Evolutionary conservation across 2,329 filamentous ascomycete genomes (phyloP), one percentile per base, ranked within the genome.

Genomic region (Aspergillus sp.): DNA sequence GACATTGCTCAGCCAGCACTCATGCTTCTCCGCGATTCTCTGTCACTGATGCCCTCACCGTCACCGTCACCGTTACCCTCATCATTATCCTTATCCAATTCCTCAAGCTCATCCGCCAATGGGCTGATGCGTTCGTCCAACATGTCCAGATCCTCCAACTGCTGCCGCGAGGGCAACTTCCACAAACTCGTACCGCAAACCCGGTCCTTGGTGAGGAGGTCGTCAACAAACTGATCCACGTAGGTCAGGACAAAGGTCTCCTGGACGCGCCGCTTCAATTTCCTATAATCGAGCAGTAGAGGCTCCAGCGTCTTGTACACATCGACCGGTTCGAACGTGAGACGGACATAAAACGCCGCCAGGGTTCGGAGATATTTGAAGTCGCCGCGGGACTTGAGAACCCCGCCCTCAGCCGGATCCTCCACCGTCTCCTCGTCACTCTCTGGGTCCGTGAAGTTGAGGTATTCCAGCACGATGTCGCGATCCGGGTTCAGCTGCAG

Each of bases 211-310:
- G 75, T 82, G 41, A 98, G 67, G 44, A 98, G 63, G 40, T 95
- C 86, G 57, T 98, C 91, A 34, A 96, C 77, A 57, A 98, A 96
- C 48, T 89, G 80, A 59, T 98, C 91, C 61, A 98, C 69, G 51
- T 75, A 82, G 2, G 85, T 91, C 47, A 98, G 58, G 8, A 66
- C 70, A 42, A 83, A 88, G 1, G 83, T 82, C 16, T 77, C 75
- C 42, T 86, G 75, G 10, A 78, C 81, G 47, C 82, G 74, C 39
- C 86, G 68, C 58, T 82, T 78, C 59, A 98, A 55, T 64, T 96
- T 98, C 46, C 91, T 69, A 43, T 75, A 73, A 55, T 98, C 91
- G 40, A 76, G 75, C 31, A 98, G 65, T 36, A 83, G 78, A 16
- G 86, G 85, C 65, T 98, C 91, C 26, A 98, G 67, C 11, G 75